Conservation (phyloP, 78 protist species). For the Paulinella micropora region DNA sequence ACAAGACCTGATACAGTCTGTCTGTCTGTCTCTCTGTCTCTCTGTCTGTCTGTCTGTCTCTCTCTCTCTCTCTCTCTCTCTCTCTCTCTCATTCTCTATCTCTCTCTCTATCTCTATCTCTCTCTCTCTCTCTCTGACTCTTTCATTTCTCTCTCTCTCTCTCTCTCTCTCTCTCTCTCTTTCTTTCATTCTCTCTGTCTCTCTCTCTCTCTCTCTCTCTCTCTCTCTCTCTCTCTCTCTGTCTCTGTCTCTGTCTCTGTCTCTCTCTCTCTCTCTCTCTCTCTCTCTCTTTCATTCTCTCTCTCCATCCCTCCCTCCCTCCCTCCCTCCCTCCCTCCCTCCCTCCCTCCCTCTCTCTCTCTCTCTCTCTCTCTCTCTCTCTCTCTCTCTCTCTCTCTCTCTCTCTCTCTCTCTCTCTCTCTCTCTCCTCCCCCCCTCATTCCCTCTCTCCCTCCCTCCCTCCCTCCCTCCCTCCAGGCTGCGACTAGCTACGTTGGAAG, state of each 20-base stretch:
- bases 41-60: background rate
- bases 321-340: background rate
- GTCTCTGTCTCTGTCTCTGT: background rate
- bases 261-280: background rate
- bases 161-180: no score
- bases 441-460: slow-evolving; percentile 4
- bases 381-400: background rate
- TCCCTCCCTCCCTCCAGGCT: background rate
- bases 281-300: no score
- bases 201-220: background rate
- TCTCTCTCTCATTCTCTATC: no score
- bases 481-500: background rate
- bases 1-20: no score
- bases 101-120: no score
- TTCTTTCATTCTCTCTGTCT: no score
- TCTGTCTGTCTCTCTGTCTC: no score
- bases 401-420: background rate
- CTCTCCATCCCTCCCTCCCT: no score
- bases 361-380: background rate
- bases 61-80: background rate
- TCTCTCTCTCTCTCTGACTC: no score
- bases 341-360: background rate
- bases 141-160: no score
- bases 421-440: no score
- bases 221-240: background rate